These are phyloP conservation scores for Citrullus mucosospermus DNA, from an alignment of 306 rosid genomes.

Conservation along the genomic window DNA sequence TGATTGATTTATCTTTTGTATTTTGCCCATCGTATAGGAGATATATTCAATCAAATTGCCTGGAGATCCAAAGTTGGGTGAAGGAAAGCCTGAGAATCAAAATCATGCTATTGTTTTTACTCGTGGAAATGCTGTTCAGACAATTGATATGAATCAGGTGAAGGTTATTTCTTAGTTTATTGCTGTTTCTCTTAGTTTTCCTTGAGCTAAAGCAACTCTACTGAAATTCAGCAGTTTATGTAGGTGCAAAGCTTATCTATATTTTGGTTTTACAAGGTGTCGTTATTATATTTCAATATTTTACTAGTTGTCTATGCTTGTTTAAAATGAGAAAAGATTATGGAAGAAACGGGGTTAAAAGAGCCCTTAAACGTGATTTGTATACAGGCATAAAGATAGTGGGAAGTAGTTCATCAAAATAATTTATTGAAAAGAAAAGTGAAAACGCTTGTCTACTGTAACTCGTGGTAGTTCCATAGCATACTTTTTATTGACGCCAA, in stretches of 20 bases:
- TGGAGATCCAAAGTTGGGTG: conserved; percentile 86
- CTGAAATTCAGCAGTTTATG: background rate
- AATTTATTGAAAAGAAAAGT: too few relatives aligned
- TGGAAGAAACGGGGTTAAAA: background rate
- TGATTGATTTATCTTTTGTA: background rate
- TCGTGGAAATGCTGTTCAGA: conserved; percentile 92
- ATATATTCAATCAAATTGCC: conserved; percentile 83
- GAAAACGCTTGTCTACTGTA: too few relatives aligned
- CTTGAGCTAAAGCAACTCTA: background rate
- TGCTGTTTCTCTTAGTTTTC: background rate
- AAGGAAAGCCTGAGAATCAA: conserved; percentile 98
- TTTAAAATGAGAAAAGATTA: background rate
- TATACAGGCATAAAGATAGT: too few relatives aligned
- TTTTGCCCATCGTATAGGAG: conserved; percentile 39
- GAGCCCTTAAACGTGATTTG: background rate
- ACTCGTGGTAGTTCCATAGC: too few relatives aligned
- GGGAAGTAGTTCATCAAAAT: too few relatives aligned
- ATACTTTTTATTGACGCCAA: too few relatives aligned
- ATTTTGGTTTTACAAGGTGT: too few relatives aligned
- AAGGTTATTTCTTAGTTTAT: background rate
- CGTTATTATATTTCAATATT: background rate
- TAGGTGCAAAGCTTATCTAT: background rate
- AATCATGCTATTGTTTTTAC: conserved; percentile 91
- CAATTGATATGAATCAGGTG: conserved; percentile 99
- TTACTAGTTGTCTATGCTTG: background rate